Evolutionary conservation across 208 protist species (phyloP).

Genomic region (Leishmania aethiopica): DNA sequence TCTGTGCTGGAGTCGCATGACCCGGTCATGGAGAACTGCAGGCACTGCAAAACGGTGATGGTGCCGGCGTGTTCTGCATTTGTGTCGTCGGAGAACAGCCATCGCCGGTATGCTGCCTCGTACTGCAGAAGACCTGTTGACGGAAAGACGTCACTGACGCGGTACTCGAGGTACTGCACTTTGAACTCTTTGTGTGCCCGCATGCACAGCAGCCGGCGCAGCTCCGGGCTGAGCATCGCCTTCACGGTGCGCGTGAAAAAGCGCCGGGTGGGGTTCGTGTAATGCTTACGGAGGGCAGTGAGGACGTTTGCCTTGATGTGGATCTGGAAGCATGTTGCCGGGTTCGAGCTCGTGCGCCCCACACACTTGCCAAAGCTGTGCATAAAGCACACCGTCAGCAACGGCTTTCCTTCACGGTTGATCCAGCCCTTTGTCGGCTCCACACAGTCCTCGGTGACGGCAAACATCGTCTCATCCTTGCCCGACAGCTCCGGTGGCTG

Average conservation of each 20-base stretch:
- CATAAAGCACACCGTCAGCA: slow-evolving; percentile 67
- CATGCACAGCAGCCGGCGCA: slow-evolving; percentile 48
- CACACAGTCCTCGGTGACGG: slow-evolving; percentile 54
- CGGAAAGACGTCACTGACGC: slow-evolving; percentile 44
- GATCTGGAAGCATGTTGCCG: slow-evolving; percentile 58
- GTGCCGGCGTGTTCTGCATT: slow-evolving; percentile 22
- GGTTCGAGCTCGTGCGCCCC: slow-evolving; percentile 43
- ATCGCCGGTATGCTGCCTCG: slow-evolving; percentile 50
- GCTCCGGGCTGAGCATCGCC: slow-evolving; percentile 40
- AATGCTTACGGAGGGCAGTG: slow-evolving; percentile 47
- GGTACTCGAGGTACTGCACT: slow-evolving; percentile 68
- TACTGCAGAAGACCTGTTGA: slow-evolving; percentile 47
- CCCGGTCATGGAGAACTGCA: slow-evolving; percentile 38
- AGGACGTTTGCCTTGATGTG: slow-evolving; percentile 51
- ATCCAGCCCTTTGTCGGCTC: slow-evolving; percentile 60
- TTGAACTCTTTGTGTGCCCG: slow-evolving; percentile 49
- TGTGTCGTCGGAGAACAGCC: slow-evolving; percentile 49
- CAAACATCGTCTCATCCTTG: slow-evolving; percentile 44
- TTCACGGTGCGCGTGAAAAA: slow-evolving; percentile 62
- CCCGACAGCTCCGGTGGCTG: slow-evolving; percentile 36
- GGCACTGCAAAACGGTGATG: slow-evolving; percentile 42
- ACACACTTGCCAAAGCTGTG: slow-evolving; percentile 65
- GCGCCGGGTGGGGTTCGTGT: slow-evolving; percentile 39
- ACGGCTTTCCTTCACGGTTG: slow-evolving; percentile 48
- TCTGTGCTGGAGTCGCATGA: slow-evolving; percentile 37